Base-by-base conservation (phyloP, 805 yeast genomes). In the Candida suzukii region DNA sequence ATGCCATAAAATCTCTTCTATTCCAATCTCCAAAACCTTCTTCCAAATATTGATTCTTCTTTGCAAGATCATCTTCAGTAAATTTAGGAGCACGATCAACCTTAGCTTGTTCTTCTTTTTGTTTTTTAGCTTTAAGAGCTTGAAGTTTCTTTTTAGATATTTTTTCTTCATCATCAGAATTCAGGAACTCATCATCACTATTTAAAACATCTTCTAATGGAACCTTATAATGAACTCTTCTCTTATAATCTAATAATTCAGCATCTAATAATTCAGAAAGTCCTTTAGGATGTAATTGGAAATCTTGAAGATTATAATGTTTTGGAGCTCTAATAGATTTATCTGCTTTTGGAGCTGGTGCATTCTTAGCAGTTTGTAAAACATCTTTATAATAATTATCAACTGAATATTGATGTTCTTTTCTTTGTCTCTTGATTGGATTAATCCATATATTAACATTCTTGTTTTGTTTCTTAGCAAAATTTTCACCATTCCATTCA, bases 401-500 rank as follows among this genome's bases (percentile, higher is more conserved):
- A 37, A 83, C 75, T 0, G 86, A 79, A 50, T 84, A 85, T 2
- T 83, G 79, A 50, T 83, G 88, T 47, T 84, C 90, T 48, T 83
- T 84, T 47, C 90, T 66, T 54, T 84, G 86, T 60, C 93, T 70
- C 51, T 78, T 79, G 1, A 84, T 66, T 0, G 91, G 93, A 51
- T 83, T 83, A 26, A 83, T 76, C 87, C 90, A 83, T 3, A 73
- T 62, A 37, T 73, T 65, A 1, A 64, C 54, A 27, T 60, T 63
- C 27, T 67, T 66, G n/a, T 66, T 64, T 10, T 63, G 67, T 43
- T 62, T 67, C 51, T 78, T 76, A 46, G 91, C 88, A 58, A 82
- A 83, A 52, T 84, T 82, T 51, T 82, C 74, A 16, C 99, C 99
- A 55, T 93, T 88, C 99, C 99, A 91, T 61, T 90, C 96, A 61